Percentiles rank a stretch among this genome's conserved stretches.
Conservation (phyloP, 768 basidiomycete genomes). For the Termitomyces sp. region DNA sequence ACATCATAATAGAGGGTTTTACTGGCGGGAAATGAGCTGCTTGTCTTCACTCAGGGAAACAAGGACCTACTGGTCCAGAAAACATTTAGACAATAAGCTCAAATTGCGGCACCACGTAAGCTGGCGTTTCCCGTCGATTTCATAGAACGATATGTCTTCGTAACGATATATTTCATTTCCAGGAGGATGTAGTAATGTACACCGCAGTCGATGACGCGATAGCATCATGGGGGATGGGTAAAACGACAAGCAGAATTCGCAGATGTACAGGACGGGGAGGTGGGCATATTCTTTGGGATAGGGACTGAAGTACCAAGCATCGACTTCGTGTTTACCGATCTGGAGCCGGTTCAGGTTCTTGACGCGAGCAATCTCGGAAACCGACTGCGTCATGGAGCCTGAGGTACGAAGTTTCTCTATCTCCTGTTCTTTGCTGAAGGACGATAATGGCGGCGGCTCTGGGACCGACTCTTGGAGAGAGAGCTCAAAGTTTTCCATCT, state of each 20-base stretch:
- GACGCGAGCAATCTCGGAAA: slow-evolving; percentile 95
- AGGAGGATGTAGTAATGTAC: slow-evolving; percentile 89
- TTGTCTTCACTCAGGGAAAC: slow-evolving; percentile 6
- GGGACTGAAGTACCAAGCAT: slow-evolving; percentile 99
- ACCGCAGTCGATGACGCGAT: slow-evolving; percentile 84
- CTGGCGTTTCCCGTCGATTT: slow-evolving; percentile 96
- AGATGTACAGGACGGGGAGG: slow-evolving; percentile 91
- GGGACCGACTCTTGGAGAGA: slow-evolving; percentile 45
- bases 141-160: slow-evolving; percentile 96
- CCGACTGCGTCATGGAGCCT: slow-evolving; percentile 98
- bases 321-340: slow-evolving; percentile 95
- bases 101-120: slow-evolving; percentile 96
- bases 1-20: slow-evolving; percentile 99
- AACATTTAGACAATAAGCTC: slow-evolving; percentile 94
- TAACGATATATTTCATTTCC: slow-evolving; percentile 99
- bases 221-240: slow-evolving; percentile 91
- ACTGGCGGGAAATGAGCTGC: slow-evolving; percentile 36
- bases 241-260: slow-evolving; percentile 96
- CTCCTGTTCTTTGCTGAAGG: slow-evolving; percentile 96
- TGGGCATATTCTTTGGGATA: slow-evolving; percentile 99
- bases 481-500: slow-evolving; percentile 63
- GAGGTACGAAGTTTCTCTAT: slow-evolving; percentile 97
- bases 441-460: slow-evolving; percentile 45
- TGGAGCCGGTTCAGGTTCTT: slow-evolving; percentile 97
- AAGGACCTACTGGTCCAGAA: slow-evolving; percentile 86